Evolutionary conservation across 441 rosid genomes (phyloP).

Genomic region (Melastoma candidum): DNA sequence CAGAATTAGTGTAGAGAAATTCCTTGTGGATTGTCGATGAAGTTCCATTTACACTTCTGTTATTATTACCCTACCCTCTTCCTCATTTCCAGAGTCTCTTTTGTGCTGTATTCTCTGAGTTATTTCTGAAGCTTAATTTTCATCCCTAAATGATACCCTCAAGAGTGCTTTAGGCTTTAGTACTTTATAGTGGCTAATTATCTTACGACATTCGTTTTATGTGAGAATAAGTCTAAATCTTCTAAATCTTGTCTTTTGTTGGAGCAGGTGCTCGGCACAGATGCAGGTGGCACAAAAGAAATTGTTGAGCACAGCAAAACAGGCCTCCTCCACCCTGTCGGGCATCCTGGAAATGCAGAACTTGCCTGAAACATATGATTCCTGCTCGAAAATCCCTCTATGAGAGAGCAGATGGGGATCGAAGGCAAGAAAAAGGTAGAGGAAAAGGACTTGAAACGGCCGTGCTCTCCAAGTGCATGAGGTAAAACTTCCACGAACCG

Average conservation of each 20-base stretch:
- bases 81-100: no score
- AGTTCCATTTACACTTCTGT: no score
- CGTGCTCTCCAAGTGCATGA: conserved; percentile 77
- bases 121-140: no score
- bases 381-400: conserved; percentile 47
- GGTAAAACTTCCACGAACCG: no score
- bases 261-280: conserved; percentile 79
- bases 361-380: conserved; percentile 52
- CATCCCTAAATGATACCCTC: no score
- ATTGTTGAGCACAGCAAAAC: conserved; percentile 74
- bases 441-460: conserved; percentile 65
- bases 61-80: no score
- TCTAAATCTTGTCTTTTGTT: background rate
- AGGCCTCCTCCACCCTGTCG: conserved; percentile 79
- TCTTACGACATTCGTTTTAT: background rate
- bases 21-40: no score
- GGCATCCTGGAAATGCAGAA: conserved; percentile 43
- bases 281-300: conserved; percentile 90
- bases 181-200: no score
- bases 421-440: conserved; percentile 62
- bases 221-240: background rate
- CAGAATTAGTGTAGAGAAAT: no score
- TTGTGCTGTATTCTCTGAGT: no score
- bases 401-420: conserved; percentile 57
- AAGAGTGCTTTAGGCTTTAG: no score